Evolutionary conservation across 164 flowering plant genomes (phyloP).

Genomic region (Stephania yunnanensis): DNA sequence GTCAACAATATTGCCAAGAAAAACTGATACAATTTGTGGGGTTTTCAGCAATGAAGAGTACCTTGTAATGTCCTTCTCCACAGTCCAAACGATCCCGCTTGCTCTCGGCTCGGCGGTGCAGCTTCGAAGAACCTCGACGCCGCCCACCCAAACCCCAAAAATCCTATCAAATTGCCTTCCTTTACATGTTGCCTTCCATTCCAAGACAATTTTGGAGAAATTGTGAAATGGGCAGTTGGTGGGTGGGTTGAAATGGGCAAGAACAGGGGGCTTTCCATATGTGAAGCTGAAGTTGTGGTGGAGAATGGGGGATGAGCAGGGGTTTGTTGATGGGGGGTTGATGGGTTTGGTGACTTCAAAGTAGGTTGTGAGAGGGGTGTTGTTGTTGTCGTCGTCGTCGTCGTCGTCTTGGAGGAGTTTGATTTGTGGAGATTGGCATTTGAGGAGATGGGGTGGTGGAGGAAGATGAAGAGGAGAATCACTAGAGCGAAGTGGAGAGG

Average conservation of each 20-base stretch:
- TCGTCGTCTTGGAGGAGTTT: background rate
- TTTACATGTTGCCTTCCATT: constrained; percentile 62
- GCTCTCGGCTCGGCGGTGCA: constrained; percentile 86
- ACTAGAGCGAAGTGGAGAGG: too few species aligned
- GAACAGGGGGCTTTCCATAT: constrained; percentile 53
- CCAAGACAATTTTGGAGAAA: constrained; percentile 64
- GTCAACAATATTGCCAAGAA: constrained; percentile 70
- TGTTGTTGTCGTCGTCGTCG: background rate
- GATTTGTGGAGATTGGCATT: too few species aligned
- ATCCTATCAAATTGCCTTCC: constrained; percentile 87
- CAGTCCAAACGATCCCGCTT: constrained; percentile 72
- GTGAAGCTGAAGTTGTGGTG: constrained; percentile 65
- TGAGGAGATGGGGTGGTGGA: too few species aligned
- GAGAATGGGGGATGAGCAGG: constrained; percentile 41
- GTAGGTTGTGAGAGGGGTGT: constrained; percentile 32
- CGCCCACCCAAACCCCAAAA: constrained; percentile 90
- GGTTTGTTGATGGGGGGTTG: constrained; percentile 36
- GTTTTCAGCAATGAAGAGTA: constrained; percentile 53
- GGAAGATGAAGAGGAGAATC: too few species aligned
- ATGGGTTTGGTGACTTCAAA: constrained; percentile 70
- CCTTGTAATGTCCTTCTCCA: constrained; percentile 78
- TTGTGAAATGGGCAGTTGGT: constrained; percentile 36
- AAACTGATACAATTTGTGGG: constrained; percentile 59
- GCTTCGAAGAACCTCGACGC: constrained; percentile 87
- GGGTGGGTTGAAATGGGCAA: constrained; percentile 52